phyloP scores from a whole-genome alignment of 1,139 yeast genomes.

The Pichia sp. region DNA sequence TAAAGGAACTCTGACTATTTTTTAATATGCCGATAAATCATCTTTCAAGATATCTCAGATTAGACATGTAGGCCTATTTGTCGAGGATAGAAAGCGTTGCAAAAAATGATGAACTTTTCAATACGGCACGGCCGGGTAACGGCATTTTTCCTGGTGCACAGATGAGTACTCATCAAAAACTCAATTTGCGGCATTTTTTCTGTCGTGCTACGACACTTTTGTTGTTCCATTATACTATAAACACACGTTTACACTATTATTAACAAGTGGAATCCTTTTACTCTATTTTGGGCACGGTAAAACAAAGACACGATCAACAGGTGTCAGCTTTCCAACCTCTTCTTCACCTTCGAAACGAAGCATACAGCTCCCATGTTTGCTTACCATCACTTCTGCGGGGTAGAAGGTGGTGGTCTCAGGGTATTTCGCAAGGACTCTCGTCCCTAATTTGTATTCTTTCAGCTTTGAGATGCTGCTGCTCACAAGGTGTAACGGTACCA shows the following conservation, averaged over 20 bases:
- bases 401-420: slow-evolving; percentile 98
- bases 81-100: not conserved
- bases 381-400: slow-evolving; percentile 86
- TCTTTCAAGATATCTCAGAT: too few species aligned
- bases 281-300: slow-evolving; percentile 56
- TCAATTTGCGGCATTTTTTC: not conserved
- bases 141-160: not conserved
- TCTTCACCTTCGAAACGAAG: slow-evolving; percentile 95
- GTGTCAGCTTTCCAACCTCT: slow-evolving; percentile 93
- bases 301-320: slow-evolving; percentile 80
- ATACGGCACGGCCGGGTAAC: not conserved
- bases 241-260: too few species aligned
- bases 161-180: not conserved
- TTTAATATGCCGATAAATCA: too few species aligned
- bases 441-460: slow-evolving; percentile 64
- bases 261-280: too few species aligned
- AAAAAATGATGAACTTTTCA: not conserved
- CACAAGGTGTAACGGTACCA: slow-evolving; percentile 54
- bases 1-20: not conserved
- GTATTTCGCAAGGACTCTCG: slow-evolving; percentile 85
- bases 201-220: not conserved
- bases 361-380: slow-evolving; percentile 71
- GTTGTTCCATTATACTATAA: not conserved
- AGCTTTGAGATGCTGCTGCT: slow-evolving; percentile 31
- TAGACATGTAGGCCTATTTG: too few species aligned